These are phyloP conservation scores for Colletotrichum spinosum DNA, from an alignment of 2,329 filamentous ascomycete species.

Conservation along the genomic window DNA sequence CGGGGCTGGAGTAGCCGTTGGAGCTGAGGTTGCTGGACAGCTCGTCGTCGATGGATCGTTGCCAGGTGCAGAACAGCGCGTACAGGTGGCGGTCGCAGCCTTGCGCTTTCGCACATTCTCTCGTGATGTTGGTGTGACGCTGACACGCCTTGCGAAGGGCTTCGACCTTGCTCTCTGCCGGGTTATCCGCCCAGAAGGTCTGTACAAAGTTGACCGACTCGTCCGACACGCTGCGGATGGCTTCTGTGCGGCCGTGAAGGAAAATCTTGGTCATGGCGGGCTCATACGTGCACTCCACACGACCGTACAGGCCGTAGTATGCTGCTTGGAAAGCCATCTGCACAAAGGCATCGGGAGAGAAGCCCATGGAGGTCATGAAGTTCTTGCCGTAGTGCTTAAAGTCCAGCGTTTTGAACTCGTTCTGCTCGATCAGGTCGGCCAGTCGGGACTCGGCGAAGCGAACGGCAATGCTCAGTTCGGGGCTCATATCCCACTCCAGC, in stretches of 20 bases:
- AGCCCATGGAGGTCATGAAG: conserved; percentile 96
- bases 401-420: conserved; percentile 93
- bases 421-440: conserved; percentile 94
- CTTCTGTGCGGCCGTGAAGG: conserved; percentile 94
- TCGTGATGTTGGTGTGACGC: conserved; percentile 83
- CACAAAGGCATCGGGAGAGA: conserved; percentile 96
- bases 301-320: conserved; percentile 95
- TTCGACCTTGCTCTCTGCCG: conserved; percentile 84
- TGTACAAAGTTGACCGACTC: conserved; percentile 91
- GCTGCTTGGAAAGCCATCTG: conserved; percentile 99
- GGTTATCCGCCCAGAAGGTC: conserved; percentile 94
- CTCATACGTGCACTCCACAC: conserved; percentile 95
- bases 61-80: conserved; percentile 94
- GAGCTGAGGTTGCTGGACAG: conserved; percentile 65
- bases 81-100: conserved; percentile 95
- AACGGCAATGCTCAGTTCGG: conserved; percentile 89
- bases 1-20: conserved; percentile 73
- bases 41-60: conserved; percentile 84
- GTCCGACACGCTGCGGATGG: conserved; percentile 85
- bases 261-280: conserved; percentile 98
- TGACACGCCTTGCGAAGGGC: conserved; percentile 85
- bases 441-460: conserved; percentile 95
- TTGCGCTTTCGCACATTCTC: conserved; percentile 87
- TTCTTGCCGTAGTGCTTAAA: conserved; percentile 94
- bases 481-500: conserved; percentile 96